These are phyloP conservation scores for Jacaranda copaia DNA, from an alignment of 257 asterid genomes.

Conservation along the genomic window DNA sequence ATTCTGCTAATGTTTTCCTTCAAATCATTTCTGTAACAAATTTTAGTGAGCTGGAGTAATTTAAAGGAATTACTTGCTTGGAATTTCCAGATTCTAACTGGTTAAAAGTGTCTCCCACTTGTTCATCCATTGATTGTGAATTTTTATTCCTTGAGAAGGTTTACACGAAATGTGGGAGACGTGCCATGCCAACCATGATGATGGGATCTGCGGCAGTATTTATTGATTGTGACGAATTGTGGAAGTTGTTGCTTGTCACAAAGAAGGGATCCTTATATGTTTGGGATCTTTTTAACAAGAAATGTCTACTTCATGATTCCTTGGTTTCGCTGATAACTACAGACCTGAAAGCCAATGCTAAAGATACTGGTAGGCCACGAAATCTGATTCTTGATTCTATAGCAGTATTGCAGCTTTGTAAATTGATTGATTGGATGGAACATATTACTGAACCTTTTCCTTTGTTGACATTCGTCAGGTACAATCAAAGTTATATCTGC, in stretches of 20 bases:
- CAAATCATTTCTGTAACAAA: neutral
- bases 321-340: slow-evolving; percentile 68
- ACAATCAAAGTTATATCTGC: slow-evolving; percentile 90
- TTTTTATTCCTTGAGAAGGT: slow-evolving; percentile 61
- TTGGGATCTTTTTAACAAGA: slow-evolving; percentile 87
- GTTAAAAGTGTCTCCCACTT: no score
- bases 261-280: slow-evolving; percentile 80
- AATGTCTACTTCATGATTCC: slow-evolving; percentile 90
- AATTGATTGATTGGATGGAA: neutral
- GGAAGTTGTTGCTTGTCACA: slow-evolving; percentile 89
- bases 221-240: slow-evolving; percentile 90
- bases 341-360: slow-evolving; percentile 58
- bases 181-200: slow-evolving; percentile 96
- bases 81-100: no score
- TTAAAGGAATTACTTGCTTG: neutral
- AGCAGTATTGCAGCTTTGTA: neutral
- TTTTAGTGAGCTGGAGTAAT: neutral
- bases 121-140: slow-evolving; percentile 24
- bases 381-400: neutral
- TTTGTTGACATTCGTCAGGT: slow-evolving; percentile 51
- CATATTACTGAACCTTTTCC: neutral
- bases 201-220: slow-evolving; percentile 91
- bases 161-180: slow-evolving; percentile 93
- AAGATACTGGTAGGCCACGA: slow-evolving; percentile 55
- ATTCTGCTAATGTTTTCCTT: neutral